phyloP scores from a whole-genome alignment of 345 rosid genomes.

The Ceriops decandra region DNA sequence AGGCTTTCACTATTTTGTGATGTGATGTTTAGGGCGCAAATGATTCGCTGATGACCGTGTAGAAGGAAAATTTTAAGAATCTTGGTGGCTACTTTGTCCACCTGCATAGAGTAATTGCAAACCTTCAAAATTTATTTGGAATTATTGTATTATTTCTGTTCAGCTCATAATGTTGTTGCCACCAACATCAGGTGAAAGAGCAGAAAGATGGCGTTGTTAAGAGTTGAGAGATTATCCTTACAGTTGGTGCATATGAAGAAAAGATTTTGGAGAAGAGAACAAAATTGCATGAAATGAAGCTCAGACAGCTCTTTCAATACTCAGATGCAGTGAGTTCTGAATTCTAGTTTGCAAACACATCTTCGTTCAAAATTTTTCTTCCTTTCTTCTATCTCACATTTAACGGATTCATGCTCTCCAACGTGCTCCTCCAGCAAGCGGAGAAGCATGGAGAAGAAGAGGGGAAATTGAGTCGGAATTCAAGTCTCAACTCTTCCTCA shows the following conservation, averaged over 20 bases:
- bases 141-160: background rate
- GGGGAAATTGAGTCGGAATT: too few relatives aligned
- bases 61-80: slow-evolving; percentile 23
- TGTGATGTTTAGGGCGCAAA: slow-evolving; percentile 16
- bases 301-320: background rate
- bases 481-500: too few relatives aligned
- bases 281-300: slow-evolving; percentile 1
- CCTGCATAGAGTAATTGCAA: slow-evolving; percentile 20
- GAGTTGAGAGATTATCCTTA: slow-evolving; percentile 27
- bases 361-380: too few relatives aligned
- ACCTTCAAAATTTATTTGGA: background rate
- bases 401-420: too few relatives aligned
- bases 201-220: slow-evolving; percentile 8
- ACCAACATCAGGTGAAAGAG: slow-evolving; percentile 13
- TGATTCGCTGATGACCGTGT: slow-evolving; percentile 27
- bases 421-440: too few relatives aligned
- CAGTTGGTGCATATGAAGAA: slow-evolving; percentile 28
- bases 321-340: slow-evolving; percentile 3
- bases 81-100: slow-evolving; percentile 31
- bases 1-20: background rate
- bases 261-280: slow-evolving; percentile 30
- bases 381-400: too few relatives aligned
- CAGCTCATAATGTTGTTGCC: background rate
- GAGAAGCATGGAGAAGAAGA: too few relatives aligned
- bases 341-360: too few relatives aligned